phyloP scores from a whole-genome alignment of 1,284 basidiomycete species.

The Rhodotorula sp. region DNA sequence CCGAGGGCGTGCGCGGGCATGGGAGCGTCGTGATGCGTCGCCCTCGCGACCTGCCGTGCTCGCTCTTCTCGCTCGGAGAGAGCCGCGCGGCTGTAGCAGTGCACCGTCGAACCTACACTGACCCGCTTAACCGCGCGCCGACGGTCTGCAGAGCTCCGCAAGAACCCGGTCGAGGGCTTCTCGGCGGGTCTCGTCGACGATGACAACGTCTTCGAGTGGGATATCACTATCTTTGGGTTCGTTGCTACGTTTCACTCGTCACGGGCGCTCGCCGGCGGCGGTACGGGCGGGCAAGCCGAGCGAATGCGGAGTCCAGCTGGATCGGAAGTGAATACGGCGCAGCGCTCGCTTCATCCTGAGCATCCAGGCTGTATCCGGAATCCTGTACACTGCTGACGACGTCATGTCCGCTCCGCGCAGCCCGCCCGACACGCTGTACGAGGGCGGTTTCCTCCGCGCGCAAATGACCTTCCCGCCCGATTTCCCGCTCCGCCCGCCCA shows the following conservation, averaged over 20 bases:
- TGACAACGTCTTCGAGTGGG: conserved; percentile 83
- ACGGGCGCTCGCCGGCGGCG: neutral
- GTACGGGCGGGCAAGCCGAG: neutral
- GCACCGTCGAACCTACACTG: neutral
- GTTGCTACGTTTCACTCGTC: neutral
- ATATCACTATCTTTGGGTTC: conserved; percentile 46
- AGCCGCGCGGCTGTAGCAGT: too few species aligned
- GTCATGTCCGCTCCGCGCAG: neutral
- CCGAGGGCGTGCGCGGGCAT: too few species aligned
- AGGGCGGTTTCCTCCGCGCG: conserved; percentile 90
- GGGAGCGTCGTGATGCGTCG: too few species aligned
- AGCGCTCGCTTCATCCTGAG: too few species aligned
- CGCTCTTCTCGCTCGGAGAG: neutral
- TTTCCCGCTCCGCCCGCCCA: conserved; percentile 88
- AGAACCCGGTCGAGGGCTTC: conserved; percentile 84
- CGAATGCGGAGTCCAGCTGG: neutral
- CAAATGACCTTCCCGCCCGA: conserved; percentile 82
- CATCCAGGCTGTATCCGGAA: too few species aligned
- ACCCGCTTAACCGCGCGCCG: neutral
- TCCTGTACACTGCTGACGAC: neutral
- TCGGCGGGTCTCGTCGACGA: conserved; percentile 93
- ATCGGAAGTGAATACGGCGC: too few species aligned
- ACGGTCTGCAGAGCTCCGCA: conserved; percentile 31
- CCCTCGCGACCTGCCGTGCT: too few species aligned
- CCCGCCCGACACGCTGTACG: conserved; percentile 57